Percentiles rank a stretch among this genome's conserved stretches.
phyloP scores from a whole-genome alignment of 1,284 basidiomycete genomes.

The Tylopilus orsonianus region DNA sequence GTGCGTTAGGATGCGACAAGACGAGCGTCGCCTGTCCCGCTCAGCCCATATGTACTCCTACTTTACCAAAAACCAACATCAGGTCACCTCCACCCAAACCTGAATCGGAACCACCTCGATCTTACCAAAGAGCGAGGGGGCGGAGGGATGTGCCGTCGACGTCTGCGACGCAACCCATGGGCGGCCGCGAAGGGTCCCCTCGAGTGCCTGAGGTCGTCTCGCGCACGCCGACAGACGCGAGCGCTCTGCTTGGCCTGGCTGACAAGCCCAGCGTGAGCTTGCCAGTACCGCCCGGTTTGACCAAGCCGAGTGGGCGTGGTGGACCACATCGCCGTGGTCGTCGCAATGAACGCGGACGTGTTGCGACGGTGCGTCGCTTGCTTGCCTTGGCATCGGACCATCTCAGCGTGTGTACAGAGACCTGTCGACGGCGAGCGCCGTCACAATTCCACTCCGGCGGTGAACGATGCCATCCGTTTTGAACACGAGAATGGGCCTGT shows the following conservation, averaged over 20 bases:
- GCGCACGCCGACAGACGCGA: background rate
- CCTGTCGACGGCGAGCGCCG: background rate
- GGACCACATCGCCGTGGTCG: background rate
- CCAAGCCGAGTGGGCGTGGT: conserved; percentile 4
- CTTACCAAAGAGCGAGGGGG: too few relatives aligned
- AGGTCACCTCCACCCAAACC: too few relatives aligned
- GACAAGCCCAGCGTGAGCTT: background rate
- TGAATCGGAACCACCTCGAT: background rate
- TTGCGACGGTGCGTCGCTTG: conserved; percentile 6
- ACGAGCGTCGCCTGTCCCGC: too few relatives aligned
- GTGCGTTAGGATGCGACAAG: background rate
- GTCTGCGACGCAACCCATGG: background rate
- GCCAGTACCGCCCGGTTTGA: conserved; percentile 19
- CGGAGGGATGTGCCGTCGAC: too few relatives aligned
- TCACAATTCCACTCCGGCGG: background rate
- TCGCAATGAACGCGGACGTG: background rate
- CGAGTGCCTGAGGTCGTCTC: conserved; percentile 2
- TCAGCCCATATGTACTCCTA: conserved; percentile 3
- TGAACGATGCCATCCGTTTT: background rate
- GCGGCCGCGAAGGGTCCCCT: background rate
- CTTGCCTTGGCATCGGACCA: background rate
- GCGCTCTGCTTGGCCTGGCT: background rate
- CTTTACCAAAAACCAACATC: too few relatives aligned
- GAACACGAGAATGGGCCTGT: conserved; percentile 10
- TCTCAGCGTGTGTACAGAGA: conserved; percentile 8